Conservation (phyloP, 768 basidiomycete species). For the Lactifluus subvellereus region DNA sequence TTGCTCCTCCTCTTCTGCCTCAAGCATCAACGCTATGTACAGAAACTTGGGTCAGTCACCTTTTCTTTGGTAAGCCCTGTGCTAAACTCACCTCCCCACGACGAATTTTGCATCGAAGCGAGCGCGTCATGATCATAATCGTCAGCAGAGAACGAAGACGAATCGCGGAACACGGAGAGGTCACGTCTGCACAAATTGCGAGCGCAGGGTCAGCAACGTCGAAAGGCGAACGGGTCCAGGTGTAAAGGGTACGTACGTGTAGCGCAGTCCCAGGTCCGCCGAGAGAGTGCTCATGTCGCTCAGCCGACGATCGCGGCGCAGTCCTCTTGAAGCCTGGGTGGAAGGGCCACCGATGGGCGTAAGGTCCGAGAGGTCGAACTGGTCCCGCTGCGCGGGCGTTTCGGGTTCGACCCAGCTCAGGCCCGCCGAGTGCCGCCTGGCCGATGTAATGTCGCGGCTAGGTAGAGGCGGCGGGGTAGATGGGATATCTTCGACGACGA, state of each 20-base stretch:
- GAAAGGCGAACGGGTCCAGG: neutral
- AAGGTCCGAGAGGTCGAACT: slow-evolving; percentile 32
- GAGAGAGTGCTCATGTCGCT: slow-evolving; percentile 57
- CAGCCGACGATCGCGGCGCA: slow-evolving; percentile 51
- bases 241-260: slow-evolving; percentile 39
- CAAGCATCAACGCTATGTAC: slow-evolving; percentile 38
- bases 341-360: slow-evolving; percentile 37
- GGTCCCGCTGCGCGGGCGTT: slow-evolving; percentile 35
- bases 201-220: neutral
- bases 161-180: slow-evolving; percentile 26
- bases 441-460: slow-evolving; percentile 52
- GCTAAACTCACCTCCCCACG: slow-evolving; percentile 57
- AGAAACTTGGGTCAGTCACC: neutral
- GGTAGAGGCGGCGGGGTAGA: slow-evolving; percentile 40
- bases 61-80: neutral
- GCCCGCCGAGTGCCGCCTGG: slow-evolving; percentile 21
- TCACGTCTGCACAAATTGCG: slow-evolving; percentile 27
- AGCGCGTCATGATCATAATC: slow-evolving; percentile 40
- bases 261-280: slow-evolving; percentile 42
- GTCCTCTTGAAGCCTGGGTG: slow-evolving; percentile 37
- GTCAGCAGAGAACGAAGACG: slow-evolving; percentile 27
- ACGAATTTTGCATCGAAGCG: slow-evolving; percentile 57
- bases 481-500: slow-evolving; percentile 52
- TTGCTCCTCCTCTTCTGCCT: slow-evolving; percentile 40
- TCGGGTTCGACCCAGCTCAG: slow-evolving; percentile 24